Base-by-base conservation (phyloP, 176 grass and related monocot genomes). In the Ensete glaucum region DNA sequence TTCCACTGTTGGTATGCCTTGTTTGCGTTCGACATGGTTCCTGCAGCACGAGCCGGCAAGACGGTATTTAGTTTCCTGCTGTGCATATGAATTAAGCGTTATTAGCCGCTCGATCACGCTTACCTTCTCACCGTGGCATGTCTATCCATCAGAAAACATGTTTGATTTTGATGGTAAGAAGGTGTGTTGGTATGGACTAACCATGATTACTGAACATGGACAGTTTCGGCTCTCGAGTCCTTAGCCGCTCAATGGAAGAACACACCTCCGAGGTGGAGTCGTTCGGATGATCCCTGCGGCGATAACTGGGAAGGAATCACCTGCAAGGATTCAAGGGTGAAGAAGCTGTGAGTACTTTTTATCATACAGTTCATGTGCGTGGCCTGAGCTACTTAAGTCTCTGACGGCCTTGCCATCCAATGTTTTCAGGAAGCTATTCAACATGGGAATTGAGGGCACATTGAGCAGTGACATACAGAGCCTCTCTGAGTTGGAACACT, bases 281-380 rank as follows among this genome's bases (percentile, higher is more conserved):
- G 85, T 74, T 89, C 88, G 5, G 81, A 89, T 26, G 88, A 99
- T 59, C 90, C 95, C 9, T 99, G 95, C 50, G 91, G 84, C 13
- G 80, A 85, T 15, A 82, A 88, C n/a, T 99, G 95, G 95, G 88
- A 91, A 19, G 95, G 95, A 54, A 79, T 99, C 73, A 52, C 52
- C 66, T 99, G 95, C 82, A 60, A 2, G 62, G 64, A 69, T 70
- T 72, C 66, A 48, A 94, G 80, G 74, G 95, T 99, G 75, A 94
- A 69, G 53, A 73, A 68, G 69, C 90, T 99, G 95, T 99, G 85
- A 79, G 83, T 81, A 20, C 49, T 20, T 66, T 79, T 1, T 1
- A 55, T 1, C 62, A 21, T 50, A 63, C n/a, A 23, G 21, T 21
- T 22, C 17, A 34, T 69, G n/a, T 69, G 16, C 50, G 16, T 50